Conservation (phyloP, 495 filamentous ascomycete genomes). For the Aspergillus ostianus region DNA sequence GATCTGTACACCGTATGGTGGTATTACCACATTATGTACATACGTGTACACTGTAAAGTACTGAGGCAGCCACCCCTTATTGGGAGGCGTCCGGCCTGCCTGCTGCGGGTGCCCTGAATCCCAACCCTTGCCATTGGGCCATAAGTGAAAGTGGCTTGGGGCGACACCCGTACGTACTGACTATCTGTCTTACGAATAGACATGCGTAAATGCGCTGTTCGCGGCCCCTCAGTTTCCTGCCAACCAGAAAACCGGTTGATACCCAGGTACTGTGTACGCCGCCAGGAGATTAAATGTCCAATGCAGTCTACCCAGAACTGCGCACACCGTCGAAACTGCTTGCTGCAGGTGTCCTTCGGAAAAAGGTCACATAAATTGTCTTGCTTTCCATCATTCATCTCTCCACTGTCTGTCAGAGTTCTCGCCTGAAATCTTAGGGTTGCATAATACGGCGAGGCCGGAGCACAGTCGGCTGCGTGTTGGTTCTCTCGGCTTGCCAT, state of each 20-base stretch:
- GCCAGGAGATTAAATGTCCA: too few species aligned
- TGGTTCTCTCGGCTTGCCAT: constrained; percentile 17
- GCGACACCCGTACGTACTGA: background rate
- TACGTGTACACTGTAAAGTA: background rate
- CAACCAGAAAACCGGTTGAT: background rate
- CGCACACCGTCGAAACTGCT: too few species aligned
- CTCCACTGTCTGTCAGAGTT: too few species aligned
- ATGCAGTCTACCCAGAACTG: too few species aligned
- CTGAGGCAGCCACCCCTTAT: background rate
- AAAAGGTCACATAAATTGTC: too few species aligned
- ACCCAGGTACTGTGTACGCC: too few species aligned
- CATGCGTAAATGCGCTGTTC: constrained; percentile 10
- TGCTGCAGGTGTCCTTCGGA: too few species aligned
- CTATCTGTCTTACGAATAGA: constrained; percentile 8
- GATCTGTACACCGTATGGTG: too few species aligned
- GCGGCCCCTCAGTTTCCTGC: constrained; percentile 4
- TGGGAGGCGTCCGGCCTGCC: too few species aligned
- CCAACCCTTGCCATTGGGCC: background rate
- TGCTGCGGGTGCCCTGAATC: background rate
- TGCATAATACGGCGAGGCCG: background rate
- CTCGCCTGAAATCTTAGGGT: too few species aligned
- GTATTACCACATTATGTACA: too few species aligned
- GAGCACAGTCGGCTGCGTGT: constrained; percentile 4
- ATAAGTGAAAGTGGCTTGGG: background rate
- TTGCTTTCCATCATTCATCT: too few species aligned